These are phyloP conservation scores for Alloteropsis semialata DNA, from an alignment of 176 grass and related monocot genomes.

Conservation along the genomic window DNA sequence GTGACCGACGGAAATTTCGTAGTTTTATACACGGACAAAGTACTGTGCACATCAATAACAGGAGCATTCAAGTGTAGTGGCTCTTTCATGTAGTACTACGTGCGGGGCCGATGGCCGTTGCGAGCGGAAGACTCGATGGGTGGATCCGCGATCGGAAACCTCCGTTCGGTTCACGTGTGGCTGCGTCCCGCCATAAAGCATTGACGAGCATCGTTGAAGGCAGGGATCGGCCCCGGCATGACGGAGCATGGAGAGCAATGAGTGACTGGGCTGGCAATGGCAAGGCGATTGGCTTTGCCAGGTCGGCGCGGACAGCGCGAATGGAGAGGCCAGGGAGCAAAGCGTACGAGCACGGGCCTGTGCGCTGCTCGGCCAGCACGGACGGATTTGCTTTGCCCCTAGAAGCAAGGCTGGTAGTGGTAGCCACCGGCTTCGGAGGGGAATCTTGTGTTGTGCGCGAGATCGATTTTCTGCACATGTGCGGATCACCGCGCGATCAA, in stretches of 20 bases:
- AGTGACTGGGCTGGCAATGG: not conserved
- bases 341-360: not conserved
- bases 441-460: not conserved
- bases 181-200: not conserved
- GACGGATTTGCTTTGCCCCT: not conserved
- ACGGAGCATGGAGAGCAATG: slow-evolving; percentile 7
- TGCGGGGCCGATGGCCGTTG: not conserved
- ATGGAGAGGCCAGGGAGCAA: not conserved
- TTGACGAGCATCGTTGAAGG: not conserved
- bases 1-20: not conserved
- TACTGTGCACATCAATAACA: not conserved
- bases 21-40: not conserved
- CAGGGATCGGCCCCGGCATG: not conserved
- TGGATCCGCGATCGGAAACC: not conserved
- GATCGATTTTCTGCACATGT: not conserved
- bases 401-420: not conserved
- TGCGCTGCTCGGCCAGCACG: slow-evolving; percentile 15
- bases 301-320: not conserved
- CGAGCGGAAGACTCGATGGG: not conserved
- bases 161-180: slow-evolving; percentile 10
- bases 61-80: not conserved
- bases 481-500: not conserved
- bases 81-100: not conserved
- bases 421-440: not conserved
- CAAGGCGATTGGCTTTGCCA: not conserved